phyloP scores from a whole-genome alignment of 2,329 filamentous ascomycete genomes.

The Pseudocercospora fuligena region DNA sequence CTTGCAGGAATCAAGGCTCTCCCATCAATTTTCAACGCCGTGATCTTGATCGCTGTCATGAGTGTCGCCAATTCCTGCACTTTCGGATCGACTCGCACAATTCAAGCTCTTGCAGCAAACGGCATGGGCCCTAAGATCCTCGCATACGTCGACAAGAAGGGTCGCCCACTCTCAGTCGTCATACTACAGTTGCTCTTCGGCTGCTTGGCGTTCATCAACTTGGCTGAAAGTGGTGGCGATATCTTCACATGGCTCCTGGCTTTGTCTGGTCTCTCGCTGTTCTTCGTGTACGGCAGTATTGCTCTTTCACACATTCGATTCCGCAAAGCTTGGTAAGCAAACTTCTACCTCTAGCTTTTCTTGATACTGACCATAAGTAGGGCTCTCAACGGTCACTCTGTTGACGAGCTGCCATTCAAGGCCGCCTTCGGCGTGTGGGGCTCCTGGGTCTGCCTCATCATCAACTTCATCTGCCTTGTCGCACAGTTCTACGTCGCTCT shows the following conservation, averaged over 20 bases:
- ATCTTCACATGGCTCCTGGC: conserved; percentile 80
- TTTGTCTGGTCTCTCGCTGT: conserved; percentile 70
- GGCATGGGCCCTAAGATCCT: conserved; percentile 78
- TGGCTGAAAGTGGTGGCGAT: conserved; percentile 63
- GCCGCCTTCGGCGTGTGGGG: conserved; percentile 48
- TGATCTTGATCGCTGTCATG: conserved; percentile 69
- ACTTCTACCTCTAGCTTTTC: neutral
- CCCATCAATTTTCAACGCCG: conserved; percentile 74
- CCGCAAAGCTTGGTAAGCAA: conserved; percentile 63
- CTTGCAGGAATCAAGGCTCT: conserved; percentile 70
- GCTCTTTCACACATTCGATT: conserved; percentile 90
- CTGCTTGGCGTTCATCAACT: conserved; percentile 72
- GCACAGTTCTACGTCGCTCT: conserved; percentile 50
- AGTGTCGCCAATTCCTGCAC: conserved; percentile 63
- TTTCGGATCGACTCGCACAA: conserved; percentile 62
- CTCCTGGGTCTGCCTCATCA: conserved; percentile 46
- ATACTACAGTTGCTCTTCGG: conserved; percentile 68
- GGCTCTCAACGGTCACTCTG: conserved; percentile 56
- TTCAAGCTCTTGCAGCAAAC: conserved; percentile 51
- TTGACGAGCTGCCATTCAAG: conserved; percentile 53
- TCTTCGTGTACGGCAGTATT: conserved; percentile 83
- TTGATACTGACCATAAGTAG: conserved; percentile 52
- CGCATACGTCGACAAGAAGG: conserved; percentile 81
- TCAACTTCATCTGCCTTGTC: conserved; percentile 46
- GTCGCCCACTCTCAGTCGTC: conserved; percentile 78